A percentile compares a stretch with the other conserved stretches of the same genome.
phyloP scores from a whole-genome alignment of 345 rosid species.

The Arabis alpina region DNA sequence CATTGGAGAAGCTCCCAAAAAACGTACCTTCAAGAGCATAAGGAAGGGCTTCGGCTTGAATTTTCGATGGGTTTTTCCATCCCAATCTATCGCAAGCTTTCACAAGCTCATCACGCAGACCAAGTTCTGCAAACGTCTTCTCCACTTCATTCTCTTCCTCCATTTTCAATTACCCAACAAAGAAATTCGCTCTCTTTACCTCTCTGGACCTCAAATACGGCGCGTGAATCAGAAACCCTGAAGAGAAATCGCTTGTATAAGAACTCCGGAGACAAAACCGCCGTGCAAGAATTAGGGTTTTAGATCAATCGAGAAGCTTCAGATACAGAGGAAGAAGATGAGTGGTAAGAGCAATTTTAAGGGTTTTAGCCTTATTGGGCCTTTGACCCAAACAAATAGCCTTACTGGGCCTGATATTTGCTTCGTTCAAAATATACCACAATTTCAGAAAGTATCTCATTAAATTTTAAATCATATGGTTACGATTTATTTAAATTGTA shows the following conservation, averaged over 20 bases:
- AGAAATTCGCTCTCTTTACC: background rate
- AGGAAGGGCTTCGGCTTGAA: constrained; percentile 86
- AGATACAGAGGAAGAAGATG: too few relatives aligned
- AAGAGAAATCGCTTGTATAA: background rate
- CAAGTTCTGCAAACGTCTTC: constrained; percentile 72
- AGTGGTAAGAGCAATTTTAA: background rate
- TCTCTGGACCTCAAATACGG: background rate
- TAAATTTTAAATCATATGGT: too few relatives aligned
- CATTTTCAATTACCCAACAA: constrained; percentile 35
- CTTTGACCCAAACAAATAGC: too few relatives aligned
- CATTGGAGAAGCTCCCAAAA: background rate
- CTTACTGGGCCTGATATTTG: too few relatives aligned
- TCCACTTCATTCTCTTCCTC: constrained; percentile 62
- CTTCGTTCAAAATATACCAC: too few relatives aligned
- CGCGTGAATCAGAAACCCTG: background rate
- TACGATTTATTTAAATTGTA: too few relatives aligned
- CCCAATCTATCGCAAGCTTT: constrained; percentile 77
- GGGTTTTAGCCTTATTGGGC: constrained; percentile 16
- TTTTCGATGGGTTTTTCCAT: constrained; percentile 79
- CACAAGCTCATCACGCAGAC: constrained; percentile 67
- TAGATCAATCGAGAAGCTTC: background rate
- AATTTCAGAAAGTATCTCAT: too few relatives aligned
- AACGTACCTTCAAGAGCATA: constrained; percentile 71
- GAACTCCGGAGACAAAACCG: background rate
- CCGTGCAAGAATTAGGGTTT: constrained; percentile 18